Conservation (phyloP, 1,284 basidiomycete genomes). For the Ganoderma sp. region DNA sequence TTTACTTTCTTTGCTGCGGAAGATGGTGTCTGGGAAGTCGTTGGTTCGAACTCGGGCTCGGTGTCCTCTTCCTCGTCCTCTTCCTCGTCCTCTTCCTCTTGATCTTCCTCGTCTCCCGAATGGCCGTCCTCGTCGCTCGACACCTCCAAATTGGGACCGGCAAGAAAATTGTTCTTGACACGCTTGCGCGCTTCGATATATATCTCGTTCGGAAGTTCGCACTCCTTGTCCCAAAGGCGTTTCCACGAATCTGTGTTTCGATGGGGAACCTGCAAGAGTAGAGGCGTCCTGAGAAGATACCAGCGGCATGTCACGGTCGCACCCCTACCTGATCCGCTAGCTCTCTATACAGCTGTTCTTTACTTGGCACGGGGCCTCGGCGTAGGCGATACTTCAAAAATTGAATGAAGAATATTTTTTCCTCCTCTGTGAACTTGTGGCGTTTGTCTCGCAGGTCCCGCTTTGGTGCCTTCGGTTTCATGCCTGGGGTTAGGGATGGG, state of each 20-base stretch:
- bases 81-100: no score
- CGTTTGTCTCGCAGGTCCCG: neutral
- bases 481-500: neutral
- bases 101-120: neutral
- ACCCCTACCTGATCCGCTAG: conserved; percentile 18
- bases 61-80: neutral
- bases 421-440: conserved; percentile 16
- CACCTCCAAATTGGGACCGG: neutral
- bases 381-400: conserved; percentile 23
- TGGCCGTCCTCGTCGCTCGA: neutral
- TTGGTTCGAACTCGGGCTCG: neutral
- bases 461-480: conserved; percentile 16
- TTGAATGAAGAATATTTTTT: conserved; percentile 14
- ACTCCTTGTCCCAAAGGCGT: conserved; percentile 23
- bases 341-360: conserved; percentile 13
- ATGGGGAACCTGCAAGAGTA: neutral
- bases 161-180: neutral
- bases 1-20: conserved; percentile 1
- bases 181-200: conserved; percentile 9
- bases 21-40: neutral
- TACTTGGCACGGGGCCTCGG: neutral
- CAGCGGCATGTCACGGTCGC: neutral
- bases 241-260: conserved; percentile 25
- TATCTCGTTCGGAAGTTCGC: conserved; percentile 20
- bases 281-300: neutral